phyloP scores from a whole-genome alignment of 2,329 filamentous ascomycete genomes.

The Didymella keratinophila region DNA sequence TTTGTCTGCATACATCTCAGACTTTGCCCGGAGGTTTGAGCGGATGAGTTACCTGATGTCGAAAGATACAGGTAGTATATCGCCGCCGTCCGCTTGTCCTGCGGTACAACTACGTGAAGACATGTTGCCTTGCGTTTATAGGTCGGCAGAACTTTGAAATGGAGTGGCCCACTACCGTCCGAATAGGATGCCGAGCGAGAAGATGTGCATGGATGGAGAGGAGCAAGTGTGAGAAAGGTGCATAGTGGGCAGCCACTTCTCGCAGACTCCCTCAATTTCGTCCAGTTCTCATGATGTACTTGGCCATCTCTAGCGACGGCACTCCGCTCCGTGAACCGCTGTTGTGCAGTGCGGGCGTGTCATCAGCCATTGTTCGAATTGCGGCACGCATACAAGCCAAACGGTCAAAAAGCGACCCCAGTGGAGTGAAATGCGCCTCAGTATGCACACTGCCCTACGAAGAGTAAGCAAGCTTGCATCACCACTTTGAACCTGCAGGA shows the following conservation, averaged over 20 bases:
- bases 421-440: conserved; percentile 1
- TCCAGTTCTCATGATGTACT: conserved; percentile 11
- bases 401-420: background rate
- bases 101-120: conserved; percentile 14
- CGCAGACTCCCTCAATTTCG: conserved; percentile 3
- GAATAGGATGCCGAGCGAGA: conserved; percentile 8
- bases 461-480: conserved; percentile 5
- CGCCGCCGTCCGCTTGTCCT: conserved; percentile 3
- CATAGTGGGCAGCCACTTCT: conserved; percentile 12
- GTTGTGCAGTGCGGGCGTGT: background rate
- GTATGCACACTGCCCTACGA: conserved; percentile 9
- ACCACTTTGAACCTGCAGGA: conserved; percentile 1
- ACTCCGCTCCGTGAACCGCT: background rate
- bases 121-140: conserved; percentile 2
- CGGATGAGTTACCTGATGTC: conserved; percentile 6
- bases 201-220: conserved; percentile 11
- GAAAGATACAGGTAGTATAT: conserved; percentile 13
- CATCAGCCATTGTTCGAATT: conserved; percentile 7
- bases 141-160: conserved; percentile 2
- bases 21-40: background rate
- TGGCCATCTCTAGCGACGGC: conserved; percentile 12
- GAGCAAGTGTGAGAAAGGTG: conserved; percentile 14
- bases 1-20: background rate
- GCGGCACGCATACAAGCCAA: background rate
- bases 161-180: conserved; percentile 10